A percentile compares a stretch with the other conserved stretches of the same genome.
These are phyloP conservation scores for Collybiopsis luxurians DNA, from an alignment of 768 basidiomycete genomes.

Conservation along the genomic window DNA sequence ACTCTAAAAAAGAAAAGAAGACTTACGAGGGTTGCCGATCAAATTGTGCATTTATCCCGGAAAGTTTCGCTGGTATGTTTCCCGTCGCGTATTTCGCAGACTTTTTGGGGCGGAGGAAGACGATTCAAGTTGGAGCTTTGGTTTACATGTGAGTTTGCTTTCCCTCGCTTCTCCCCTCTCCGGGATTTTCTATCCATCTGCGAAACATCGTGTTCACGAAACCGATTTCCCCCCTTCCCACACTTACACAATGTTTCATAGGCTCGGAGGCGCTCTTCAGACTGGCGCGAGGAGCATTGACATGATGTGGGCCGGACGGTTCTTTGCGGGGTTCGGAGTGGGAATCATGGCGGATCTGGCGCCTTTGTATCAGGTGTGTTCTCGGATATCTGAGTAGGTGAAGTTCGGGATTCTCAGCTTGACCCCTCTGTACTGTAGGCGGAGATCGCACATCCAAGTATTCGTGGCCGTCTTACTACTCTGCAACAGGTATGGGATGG, in stretches of 20 bases:
- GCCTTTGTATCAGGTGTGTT: slow-evolving; percentile 46
- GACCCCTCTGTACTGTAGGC: slow-evolving; percentile 28
- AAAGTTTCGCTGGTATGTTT: slow-evolving; percentile 42
- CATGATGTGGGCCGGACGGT: slow-evolving; percentile 48
- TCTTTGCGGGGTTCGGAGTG: slow-evolving; percentile 46
- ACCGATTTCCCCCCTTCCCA: no score
- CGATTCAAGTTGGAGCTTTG: slow-evolving; percentile 37
- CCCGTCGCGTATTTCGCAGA: slow-evolving; percentile 40
- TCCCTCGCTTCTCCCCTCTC: not conserved
- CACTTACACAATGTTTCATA: no score
- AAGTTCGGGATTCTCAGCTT: not conserved
- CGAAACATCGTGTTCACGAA: no score
- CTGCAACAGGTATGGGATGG: slow-evolving; percentile 38
- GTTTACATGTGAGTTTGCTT: slow-evolving; percentile 31
- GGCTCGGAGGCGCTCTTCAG: slow-evolving; percentile 44
- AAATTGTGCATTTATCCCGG: not conserved
- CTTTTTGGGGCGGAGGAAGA: slow-evolving; percentile 32
- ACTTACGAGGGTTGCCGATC: not conserved
- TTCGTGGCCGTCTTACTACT: slow-evolving; percentile 51
- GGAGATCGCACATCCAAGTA: slow-evolving; percentile 57
- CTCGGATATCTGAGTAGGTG: not conserved
- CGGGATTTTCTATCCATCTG: no score
- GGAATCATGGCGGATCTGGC: slow-evolving; percentile 50
- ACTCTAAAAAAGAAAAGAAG: no score
- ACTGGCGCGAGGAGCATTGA: slow-evolving; percentile 43